Evolutionary conservation across 2,329 filamentous ascomycete species (phyloP).

Genomic region (Cryphonectria naterciae): DNA sequence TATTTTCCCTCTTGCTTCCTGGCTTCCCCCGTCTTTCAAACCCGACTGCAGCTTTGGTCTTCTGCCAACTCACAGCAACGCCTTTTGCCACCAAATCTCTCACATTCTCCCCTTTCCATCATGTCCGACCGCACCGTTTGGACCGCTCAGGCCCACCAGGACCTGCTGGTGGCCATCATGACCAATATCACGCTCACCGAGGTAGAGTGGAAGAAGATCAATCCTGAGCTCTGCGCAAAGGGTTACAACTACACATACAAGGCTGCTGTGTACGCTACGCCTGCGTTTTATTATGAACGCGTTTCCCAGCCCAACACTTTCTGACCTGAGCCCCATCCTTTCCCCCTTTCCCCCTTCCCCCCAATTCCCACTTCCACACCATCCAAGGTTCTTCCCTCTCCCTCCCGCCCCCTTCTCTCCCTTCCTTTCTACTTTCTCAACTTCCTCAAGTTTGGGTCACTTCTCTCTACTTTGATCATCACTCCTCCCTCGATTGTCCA

Average conservation of each 20-base stretch:
- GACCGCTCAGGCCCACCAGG: conserved; percentile 30
- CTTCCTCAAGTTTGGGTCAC: background rate
- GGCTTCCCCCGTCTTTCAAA: background rate
- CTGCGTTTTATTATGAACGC: conserved; percentile 11
- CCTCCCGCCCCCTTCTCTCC: background rate
- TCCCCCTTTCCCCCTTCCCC: background rate
- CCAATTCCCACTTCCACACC: background rate
- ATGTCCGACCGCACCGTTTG: conserved; percentile 23
- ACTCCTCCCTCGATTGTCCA: background rate
- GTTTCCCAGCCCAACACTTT: conserved; percentile 8
- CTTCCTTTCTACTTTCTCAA: background rate
- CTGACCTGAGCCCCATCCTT: background rate
- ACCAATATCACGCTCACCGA: conserved; percentile 30
- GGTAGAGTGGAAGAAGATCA: conserved; percentile 34
- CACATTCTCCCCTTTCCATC: background rate
- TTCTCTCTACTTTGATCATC: background rate
- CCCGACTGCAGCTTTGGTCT: background rate
- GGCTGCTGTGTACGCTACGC: conserved; percentile 45
- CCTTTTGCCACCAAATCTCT: conserved; percentile 33
- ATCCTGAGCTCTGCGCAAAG: conserved; percentile 32
- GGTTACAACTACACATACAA: conserved; percentile 47
- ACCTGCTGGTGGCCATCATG: conserved; percentile 44
- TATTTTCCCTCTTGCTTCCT: background rate
- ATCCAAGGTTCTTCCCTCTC: background rate
- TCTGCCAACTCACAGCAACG: conserved; percentile 18